Conservation (phyloP, 2,329 filamentous ascomycete species). For the Bipolaris bicolor region DNA sequence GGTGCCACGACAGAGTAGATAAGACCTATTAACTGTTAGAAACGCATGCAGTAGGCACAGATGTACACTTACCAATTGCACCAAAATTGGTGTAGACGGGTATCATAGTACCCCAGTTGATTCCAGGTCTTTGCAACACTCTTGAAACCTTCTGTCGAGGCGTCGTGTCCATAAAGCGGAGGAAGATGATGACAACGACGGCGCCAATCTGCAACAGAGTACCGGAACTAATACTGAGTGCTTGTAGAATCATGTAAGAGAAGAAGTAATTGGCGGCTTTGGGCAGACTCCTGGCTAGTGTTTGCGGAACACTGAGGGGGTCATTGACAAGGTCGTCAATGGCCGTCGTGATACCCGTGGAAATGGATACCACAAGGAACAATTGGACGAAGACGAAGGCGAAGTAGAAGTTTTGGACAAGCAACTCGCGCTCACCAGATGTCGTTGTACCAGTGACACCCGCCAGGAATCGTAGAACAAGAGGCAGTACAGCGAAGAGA, state of each 20-base stretch:
- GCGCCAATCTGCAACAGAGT: slow-evolving; percentile 84
- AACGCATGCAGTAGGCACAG: not conserved
- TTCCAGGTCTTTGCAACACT: slow-evolving; percentile 76
- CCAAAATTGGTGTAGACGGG: slow-evolving; percentile 97
- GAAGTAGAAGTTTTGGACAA: slow-evolving; percentile 94
- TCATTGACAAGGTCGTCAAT: slow-evolving; percentile 69
- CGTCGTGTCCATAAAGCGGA: slow-evolving; percentile 82
- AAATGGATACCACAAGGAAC: slow-evolving; percentile 89
- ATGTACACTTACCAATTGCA: slow-evolving; percentile 69
- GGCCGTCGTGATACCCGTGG: slow-evolving; percentile 72
- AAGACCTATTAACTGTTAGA: slow-evolving; percentile 55
- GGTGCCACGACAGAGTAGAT: slow-evolving; percentile 91
- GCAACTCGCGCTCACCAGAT: slow-evolving; percentile 75
- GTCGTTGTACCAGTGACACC: slow-evolving; percentile 81
- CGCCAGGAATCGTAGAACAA: slow-evolving; percentile 77
- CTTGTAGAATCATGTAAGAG: slow-evolving; percentile 96
- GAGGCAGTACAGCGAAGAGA: slow-evolving; percentile 79
- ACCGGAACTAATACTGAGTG: slow-evolving; percentile 86
- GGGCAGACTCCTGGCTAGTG: slow-evolving; percentile 80
- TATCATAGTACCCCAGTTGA: slow-evolving; percentile 93
- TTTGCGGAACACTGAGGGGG: slow-evolving; percentile 69
- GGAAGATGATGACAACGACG: slow-evolving; percentile 78
- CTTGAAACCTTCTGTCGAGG: slow-evolving; percentile 81
- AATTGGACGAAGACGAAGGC: slow-evolving; percentile 92
- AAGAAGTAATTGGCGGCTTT: slow-evolving; percentile 96